phyloP scores from a whole-genome alignment of 2,329 filamentous ascomycete species.

The Rhinocladiella mackenziei region DNA sequence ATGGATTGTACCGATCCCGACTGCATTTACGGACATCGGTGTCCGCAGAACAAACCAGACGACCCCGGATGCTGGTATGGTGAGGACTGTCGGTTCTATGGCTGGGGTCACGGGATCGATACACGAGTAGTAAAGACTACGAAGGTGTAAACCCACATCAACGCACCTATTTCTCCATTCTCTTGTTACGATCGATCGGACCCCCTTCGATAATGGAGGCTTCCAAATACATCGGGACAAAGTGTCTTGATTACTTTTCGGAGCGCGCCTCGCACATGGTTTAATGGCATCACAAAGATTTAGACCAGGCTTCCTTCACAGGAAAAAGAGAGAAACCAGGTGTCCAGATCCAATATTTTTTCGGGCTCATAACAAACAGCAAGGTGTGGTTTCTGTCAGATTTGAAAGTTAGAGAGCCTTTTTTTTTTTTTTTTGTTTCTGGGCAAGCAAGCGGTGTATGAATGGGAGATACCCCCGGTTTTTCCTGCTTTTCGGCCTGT shows the following conservation, averaged over 20 bases:
- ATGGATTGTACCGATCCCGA: conserved; percentile 55
- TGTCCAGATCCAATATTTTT: neutral
- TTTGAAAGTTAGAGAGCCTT: neutral
- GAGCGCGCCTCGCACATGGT: too few species aligned
- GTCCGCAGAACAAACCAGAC: conserved; percentile 52
- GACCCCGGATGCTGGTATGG: conserved; percentile 56
- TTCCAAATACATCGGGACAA: too few species aligned
- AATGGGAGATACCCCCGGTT: conserved; percentile 1
- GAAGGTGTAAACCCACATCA: conserved; percentile 36
- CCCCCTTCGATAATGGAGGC: too few species aligned
- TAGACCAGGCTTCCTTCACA: neutral
- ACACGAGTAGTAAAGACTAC: conserved; percentile 52
- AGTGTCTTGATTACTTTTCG: too few species aligned
- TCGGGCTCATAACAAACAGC: neutral
- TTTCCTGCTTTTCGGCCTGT: neutral
- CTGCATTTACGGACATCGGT: conserved; percentile 63
- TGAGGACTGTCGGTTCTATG: conserved; percentile 55
- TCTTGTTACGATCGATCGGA: too few species aligned
- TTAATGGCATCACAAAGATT: too few species aligned
- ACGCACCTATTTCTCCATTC: neutral
- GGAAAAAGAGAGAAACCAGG: neutral
- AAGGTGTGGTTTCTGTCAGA: neutral
- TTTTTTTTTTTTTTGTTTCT: too few species aligned
- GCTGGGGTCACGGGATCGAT: conserved; percentile 57
- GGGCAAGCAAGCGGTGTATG: too few species aligned